These are phyloP conservation scores for Termitomyces sp. DNA, from an alignment of 768 basidiomycete genomes.

Conservation along the genomic window DNA sequence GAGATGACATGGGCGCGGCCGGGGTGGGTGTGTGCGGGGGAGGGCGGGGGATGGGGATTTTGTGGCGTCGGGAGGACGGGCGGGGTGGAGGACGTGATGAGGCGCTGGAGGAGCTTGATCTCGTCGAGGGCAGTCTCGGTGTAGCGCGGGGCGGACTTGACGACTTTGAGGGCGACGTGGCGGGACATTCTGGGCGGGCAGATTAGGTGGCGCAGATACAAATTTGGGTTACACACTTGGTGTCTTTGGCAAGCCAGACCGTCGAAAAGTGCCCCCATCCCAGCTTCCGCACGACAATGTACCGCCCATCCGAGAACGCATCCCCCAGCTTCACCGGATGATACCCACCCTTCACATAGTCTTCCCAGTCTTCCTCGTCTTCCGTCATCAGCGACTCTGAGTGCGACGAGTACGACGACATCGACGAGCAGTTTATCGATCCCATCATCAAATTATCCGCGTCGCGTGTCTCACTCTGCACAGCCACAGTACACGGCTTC, in stretches of 20 bases:
- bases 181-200: slow-evolving; percentile 68
- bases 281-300: slow-evolving; percentile 89
- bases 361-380: slow-evolving; percentile 93
- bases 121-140: slow-evolving; percentile 99
- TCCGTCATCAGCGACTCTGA: slow-evolving; percentile 81
- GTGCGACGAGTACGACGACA: slow-evolving; percentile 47
- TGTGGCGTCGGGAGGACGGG: slow-evolving; percentile 19
- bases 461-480: too few relatives aligned
- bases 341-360: slow-evolving; percentile 77
- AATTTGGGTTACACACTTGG: slow-evolving; percentile 50
- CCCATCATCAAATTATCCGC: too few relatives aligned
- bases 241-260: slow-evolving; percentile 85
- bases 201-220: too few relatives aligned
- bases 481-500: too few relatives aligned
- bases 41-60: too few relatives aligned
- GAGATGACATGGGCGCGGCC: slow-evolving; percentile 95
- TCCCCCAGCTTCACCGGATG: slow-evolving; percentile 96
- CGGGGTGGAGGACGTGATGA: slow-evolving; percentile 79
- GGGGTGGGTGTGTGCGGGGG: slow-evolving; percentile 65
- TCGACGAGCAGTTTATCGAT: too few relatives aligned
- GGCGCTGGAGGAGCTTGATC: slow-evolving; percentile 94
- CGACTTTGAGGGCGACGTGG: slow-evolving; percentile 98
- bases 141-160: slow-evolving; percentile 95
- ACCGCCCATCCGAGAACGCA: slow-evolving; percentile 81
- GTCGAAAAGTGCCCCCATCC: slow-evolving; percentile 96